These are phyloP conservation scores for Beauveria varroae DNA, from an alignment of 2,329 filamentous ascomycete species.

Conservation along the genomic window DNA sequence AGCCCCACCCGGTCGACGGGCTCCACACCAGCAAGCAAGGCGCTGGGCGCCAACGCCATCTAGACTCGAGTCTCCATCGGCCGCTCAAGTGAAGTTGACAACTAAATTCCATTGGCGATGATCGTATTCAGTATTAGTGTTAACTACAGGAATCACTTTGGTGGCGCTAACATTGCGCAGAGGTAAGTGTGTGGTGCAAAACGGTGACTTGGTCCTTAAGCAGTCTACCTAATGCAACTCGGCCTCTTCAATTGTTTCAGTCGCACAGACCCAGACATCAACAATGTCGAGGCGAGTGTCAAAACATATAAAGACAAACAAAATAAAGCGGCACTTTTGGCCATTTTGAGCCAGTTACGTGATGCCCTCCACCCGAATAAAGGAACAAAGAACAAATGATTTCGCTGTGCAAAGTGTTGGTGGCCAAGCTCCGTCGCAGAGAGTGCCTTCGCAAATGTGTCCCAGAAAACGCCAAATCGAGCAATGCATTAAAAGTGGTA, in stretches of 20 bases:
- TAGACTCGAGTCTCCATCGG: not conserved
- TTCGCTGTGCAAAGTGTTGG: not conserved
- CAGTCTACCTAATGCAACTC: not conserved
- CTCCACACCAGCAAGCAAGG: conserved; percentile 1
- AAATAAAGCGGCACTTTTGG: not conserved
- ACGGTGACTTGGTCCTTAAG: conserved; percentile 5
- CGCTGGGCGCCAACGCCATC: not conserved
- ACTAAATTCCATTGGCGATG: not conserved
- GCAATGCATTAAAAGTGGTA: conserved; percentile 2
- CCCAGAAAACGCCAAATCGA: conserved; percentile 3
- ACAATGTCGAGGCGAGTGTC: not conserved
- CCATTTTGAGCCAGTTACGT: not conserved
- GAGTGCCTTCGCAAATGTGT: not conserved
- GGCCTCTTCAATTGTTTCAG: not conserved
- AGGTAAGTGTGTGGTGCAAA: not conserved
- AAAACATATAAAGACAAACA: not conserved
- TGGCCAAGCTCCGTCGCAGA: not conserved
- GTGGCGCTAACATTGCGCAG: too few relatives aligned
- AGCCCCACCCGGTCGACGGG: not conserved
- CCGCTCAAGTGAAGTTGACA: not conserved
- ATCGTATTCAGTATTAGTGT: not conserved
- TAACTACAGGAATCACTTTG: too few relatives aligned
- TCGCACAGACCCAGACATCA: not conserved
- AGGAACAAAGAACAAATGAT: not conserved
- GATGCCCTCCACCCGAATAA: not conserved